A percentile compares a stretch with the other conserved stretches of the same genome.
Conservation (phyloP, 2,329 filamentous ascomycete genomes). For the Ophiostoma quercus region DNA sequence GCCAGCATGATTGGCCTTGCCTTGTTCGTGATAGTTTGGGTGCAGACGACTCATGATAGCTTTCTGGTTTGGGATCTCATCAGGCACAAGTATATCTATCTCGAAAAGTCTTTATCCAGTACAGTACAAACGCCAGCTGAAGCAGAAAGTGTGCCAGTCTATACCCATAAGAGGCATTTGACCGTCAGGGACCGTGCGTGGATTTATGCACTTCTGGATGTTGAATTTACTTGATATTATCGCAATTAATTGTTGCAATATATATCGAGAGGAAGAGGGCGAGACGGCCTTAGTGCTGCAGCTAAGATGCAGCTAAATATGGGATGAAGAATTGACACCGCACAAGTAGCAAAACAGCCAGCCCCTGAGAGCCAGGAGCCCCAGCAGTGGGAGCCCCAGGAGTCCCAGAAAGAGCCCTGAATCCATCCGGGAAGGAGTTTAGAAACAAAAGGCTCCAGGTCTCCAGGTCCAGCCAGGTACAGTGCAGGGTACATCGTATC, state of each 20-base stretch:
- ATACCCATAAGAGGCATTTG: background rate
- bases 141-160: conserved; percentile 4
- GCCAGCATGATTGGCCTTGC: background rate
- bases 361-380: background rate
- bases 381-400: background rate
- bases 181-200: background rate
- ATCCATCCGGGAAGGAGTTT: background rate
- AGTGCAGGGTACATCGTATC: background rate
- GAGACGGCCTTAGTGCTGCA: background rate
- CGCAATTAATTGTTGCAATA: background rate
- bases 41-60: background rate
- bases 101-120: background rate
- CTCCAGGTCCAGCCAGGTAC: background rate
- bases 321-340: background rate
- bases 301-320: background rate
- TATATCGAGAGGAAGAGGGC: background rate
- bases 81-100: background rate
- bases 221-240: background rate
- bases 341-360: background rate
- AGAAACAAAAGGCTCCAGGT: background rate
- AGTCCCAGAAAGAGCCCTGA: background rate
- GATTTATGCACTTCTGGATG: background rate
- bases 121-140: background rate
- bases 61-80: background rate
- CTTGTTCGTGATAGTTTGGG: background rate